A percentile compares a stretch with the other conserved stretches of the same genome.
phyloP scores from a whole-genome alignment of 805 yeast genomes.

The Metschnikowia reukaufii region DNA sequence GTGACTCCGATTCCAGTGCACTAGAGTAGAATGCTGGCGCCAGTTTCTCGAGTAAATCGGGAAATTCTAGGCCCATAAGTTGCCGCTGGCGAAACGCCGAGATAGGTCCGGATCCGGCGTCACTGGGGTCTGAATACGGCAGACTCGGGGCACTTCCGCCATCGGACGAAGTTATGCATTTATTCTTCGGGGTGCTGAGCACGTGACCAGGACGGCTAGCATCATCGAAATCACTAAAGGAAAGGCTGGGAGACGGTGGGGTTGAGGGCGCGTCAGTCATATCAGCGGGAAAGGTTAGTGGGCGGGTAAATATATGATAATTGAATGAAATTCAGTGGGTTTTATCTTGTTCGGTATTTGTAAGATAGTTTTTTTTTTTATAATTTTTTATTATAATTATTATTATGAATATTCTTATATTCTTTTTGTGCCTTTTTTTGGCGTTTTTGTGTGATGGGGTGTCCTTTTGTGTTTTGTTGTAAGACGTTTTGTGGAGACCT shows the following conservation, averaged over 20 bases:
- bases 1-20: constrained; percentile 21
- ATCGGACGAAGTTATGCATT: too few species aligned
- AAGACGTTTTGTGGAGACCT: too few species aligned
- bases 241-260: constrained; percentile 8
- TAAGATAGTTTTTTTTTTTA: too few species aligned
- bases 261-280: constrained; percentile 1
- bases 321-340: too few species aligned
- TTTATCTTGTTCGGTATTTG: too few species aligned
- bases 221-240: constrained; percentile 6
- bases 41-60: neutral
- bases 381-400: too few species aligned
- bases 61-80: neutral
- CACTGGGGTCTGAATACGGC: constrained; percentile 5
- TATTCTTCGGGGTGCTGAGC: neutral
- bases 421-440: too few species aligned
- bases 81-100: constrained; percentile 4
- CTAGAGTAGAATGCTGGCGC: constrained; percentile 17
- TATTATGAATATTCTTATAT: too few species aligned
- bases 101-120: neutral
- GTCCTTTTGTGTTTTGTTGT: too few species aligned
- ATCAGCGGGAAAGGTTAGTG: too few species aligned
- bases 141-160: neutral
- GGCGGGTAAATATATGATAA: too few species aligned
- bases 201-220: constrained; percentile 1
- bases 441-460: too few species aligned